Evolutionary conservation across 345 rosid genomes (phyloP).

Genomic region (rapeseed (Brassica napus)): Da-Ae NC_063451.1:27249001-27249500

Average conservation of each 20-base stretch:
- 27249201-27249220: constrained; percentile 52
- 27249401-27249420: constrained; percentile 60
- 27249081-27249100: constrained; percentile 14
- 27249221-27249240: constrained; percentile 49
- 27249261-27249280: constrained; percentile 76
- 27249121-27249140: constrained; percentile 14
- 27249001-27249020: constrained; percentile 60
- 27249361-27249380: constrained; percentile 54
- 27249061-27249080: constrained; percentile 17
- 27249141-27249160: constrained; percentile 29
- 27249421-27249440: constrained; percentile 66
- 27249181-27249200: constrained; percentile 57
- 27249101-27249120: constrained; percentile 18
- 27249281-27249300: constrained; percentile 64
- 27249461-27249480: constrained; percentile 64
- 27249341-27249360: constrained; percentile 85
- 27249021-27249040: constrained; percentile 62
- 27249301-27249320: constrained; percentile 77
- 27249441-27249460: constrained; percentile 76
- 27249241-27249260: constrained; percentile 57
- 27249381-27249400: constrained; percentile 77
- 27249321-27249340: constrained; percentile 78
- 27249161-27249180: constrained; percentile 37
- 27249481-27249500: constrained; percentile 65
- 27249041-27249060: constrained; percentile 21